Evolutionary conservation across 2,329 filamentous ascomycete species (phyloP).

Genomic region (Trichophyton benhamiae): DNA sequence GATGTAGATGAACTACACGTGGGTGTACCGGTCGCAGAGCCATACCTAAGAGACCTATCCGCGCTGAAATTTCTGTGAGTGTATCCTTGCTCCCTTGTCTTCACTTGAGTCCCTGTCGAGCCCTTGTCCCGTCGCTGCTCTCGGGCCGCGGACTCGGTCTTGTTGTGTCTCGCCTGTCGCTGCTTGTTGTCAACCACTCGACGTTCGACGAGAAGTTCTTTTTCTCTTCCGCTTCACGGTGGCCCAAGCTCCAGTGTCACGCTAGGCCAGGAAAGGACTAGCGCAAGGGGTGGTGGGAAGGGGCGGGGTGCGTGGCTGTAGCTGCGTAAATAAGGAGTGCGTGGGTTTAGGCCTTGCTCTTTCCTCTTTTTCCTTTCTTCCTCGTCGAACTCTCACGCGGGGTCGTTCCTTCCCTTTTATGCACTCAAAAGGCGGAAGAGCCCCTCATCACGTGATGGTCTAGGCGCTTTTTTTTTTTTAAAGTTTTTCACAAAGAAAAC

Average conservation of each 20-base stretch:
- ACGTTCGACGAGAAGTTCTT: neutral
- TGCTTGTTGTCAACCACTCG: neutral
- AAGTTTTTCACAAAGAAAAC: too few relatives aligned
- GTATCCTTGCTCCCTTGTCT: neutral
- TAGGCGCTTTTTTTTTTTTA: neutral
- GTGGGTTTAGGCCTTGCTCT: neutral
- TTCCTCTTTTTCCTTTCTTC: neutral
- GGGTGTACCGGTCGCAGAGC: neutral
- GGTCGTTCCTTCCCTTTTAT: conserved; percentile 1
- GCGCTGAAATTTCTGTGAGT: neutral
- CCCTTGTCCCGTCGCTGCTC: neutral
- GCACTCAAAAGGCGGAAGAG: neutral
- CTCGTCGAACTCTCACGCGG: neutral
- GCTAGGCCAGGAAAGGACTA: neutral
- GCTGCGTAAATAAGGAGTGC: neutral
- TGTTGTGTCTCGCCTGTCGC: neutral
- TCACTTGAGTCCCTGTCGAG: neutral
- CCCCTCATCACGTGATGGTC: neutral
- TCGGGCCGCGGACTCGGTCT: neutral
- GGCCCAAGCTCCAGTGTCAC: neutral
- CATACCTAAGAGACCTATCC: neutral
- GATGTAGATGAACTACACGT: too few relatives aligned
- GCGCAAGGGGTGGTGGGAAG: neutral
- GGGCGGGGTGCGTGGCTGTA: neutral
- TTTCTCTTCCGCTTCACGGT: neutral